phyloP scores from a whole-genome alignment of 108 stramenopile species.

The Skeletonema grethae region DNA sequence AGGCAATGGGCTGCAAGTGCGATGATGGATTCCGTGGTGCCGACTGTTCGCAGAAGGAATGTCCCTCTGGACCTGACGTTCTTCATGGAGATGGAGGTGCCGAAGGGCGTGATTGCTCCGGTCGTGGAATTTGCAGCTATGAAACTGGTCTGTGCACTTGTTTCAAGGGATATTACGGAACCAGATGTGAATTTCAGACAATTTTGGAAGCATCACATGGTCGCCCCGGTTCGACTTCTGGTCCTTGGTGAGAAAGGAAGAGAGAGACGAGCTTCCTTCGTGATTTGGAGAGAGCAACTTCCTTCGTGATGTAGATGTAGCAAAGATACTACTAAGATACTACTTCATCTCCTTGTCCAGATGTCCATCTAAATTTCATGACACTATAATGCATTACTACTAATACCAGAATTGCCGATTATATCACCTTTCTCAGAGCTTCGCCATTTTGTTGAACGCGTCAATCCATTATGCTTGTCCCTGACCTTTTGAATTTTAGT shows the following conservation, averaged over 20 bases:
- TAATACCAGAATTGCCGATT: too few relatives aligned
- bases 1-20: conserved; percentile 85
- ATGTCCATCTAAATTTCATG: too few relatives aligned
- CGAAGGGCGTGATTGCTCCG: conserved; percentile 84
- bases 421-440: too few relatives aligned
- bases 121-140: conserved; percentile 82
- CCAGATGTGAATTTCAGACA: conserved; percentile 81
- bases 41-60: conserved; percentile 85
- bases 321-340: too few relatives aligned
- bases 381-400: too few relatives aligned
- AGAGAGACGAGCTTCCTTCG: too few relatives aligned
- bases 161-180: conserved; percentile 81
- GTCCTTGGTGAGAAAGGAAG: not conserved
- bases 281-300: too few relatives aligned
- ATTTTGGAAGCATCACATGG: conserved; percentile 31
- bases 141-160: conserved; percentile 68
- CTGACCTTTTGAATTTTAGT: too few relatives aligned
- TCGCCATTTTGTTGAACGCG: too few relatives aligned
- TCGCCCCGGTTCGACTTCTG: not conserved
- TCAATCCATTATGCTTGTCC: too few relatives aligned
- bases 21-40: conserved; percentile 85
- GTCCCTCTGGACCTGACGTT: conserved; percentile 74
- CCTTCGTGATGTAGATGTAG: too few relatives aligned
- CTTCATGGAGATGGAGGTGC: conserved; percentile 61
- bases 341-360: too few relatives aligned